These are phyloP conservation scores for Pezicula carpinea DNA, from an alignment of 2,329 filamentous ascomycete genomes.

Conservation along the genomic window DNA sequence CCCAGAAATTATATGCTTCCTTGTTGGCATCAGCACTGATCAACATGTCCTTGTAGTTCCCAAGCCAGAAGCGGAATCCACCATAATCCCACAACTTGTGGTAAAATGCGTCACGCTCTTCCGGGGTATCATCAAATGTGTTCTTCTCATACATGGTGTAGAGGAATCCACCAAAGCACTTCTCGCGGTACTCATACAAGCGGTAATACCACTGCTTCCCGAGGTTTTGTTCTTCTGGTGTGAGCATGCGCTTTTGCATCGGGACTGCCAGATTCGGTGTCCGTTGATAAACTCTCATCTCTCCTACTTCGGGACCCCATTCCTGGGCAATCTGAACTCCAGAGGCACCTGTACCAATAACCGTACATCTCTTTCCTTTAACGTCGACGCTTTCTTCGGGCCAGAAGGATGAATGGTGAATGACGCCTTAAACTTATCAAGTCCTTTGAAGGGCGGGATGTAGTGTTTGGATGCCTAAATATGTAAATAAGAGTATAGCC, in stretches of 20 bases:
- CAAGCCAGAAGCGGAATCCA: constrained; percentile 42
- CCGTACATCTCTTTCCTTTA: constrained; percentile 41
- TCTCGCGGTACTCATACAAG: constrained; percentile 48
- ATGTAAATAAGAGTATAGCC: constrained; percentile 15
- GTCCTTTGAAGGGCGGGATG: constrained; percentile 50
- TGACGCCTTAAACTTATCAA: constrained; percentile 44
- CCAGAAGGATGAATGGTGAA: constrained; percentile 52
- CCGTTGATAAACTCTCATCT: constrained; percentile 58
- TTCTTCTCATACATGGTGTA: constrained; percentile 34
- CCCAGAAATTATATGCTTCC: constrained; percentile 24
- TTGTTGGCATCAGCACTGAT: constrained; percentile 42
- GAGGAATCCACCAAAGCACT: constrained; percentile 47
- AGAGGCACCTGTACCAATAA: constrained; percentile 51
- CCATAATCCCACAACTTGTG: constrained; percentile 41
- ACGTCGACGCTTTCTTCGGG: constrained; percentile 50
- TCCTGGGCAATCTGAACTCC: constrained; percentile 56
- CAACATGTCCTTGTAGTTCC: constrained; percentile 48
- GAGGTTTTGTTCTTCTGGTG: constrained; percentile 4
- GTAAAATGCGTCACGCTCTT: constrained; percentile 39
- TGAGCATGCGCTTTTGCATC: constrained; percentile 21
- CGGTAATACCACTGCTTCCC: constrained; percentile 38
- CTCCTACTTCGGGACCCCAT: constrained; percentile 45
- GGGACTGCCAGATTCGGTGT: constrained; percentile 53
- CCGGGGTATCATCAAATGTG: constrained; percentile 36
- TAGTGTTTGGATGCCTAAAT: constrained; percentile 48